phyloP scores from a whole-genome alignment of 768 basidiomycete species.

The Sarcodon aspratus region DNA sequence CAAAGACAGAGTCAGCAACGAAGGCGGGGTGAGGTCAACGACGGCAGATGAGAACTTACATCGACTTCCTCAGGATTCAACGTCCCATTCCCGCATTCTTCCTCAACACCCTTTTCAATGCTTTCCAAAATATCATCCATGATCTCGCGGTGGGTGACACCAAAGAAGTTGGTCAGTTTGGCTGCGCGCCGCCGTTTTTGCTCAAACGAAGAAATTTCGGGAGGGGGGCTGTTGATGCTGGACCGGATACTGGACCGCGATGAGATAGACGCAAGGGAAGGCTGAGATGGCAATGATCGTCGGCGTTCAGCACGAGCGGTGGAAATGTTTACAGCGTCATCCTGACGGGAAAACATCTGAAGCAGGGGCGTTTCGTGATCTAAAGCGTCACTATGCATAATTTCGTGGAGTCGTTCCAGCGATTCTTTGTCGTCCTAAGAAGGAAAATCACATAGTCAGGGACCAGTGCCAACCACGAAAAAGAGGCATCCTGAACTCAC shows the following conservation, averaged over 20 bases:
- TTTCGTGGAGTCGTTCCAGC: constrained; percentile 63
- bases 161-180: constrained; percentile 82
- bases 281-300: constrained; percentile 54
- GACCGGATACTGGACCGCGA: constrained; percentile 35
- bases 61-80: constrained; percentile 60
- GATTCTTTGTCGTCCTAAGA: constrained; percentile 65
- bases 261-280: constrained; percentile 48
- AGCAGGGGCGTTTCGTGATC: constrained; percentile 9
- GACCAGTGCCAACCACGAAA: constrained; percentile 4
- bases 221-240: constrained; percentile 18
- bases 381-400: constrained; percentile 31
- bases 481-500: constrained; percentile 28
- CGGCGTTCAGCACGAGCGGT: constrained; percentile 31
- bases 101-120: constrained; percentile 65
- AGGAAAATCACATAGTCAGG: neutral
- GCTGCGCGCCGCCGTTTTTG: constrained; percentile 63
- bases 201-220: constrained; percentile 51
- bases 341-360: constrained; percentile 13
- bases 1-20: neutral
- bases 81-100: constrained; percentile 54
- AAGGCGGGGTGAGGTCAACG: too few species aligned
- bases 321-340: constrained; percentile 3
- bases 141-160: constrained; percentile 72
- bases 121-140: constrained; percentile 72
- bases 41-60: constrained; percentile 28